A percentile compares a stretch with the other conserved stretches of the same genome.
Evolutionary conservation across 2,329 filamentous ascomycete species (phyloP).

Genomic region (Madurella mycetomatis): DNA sequence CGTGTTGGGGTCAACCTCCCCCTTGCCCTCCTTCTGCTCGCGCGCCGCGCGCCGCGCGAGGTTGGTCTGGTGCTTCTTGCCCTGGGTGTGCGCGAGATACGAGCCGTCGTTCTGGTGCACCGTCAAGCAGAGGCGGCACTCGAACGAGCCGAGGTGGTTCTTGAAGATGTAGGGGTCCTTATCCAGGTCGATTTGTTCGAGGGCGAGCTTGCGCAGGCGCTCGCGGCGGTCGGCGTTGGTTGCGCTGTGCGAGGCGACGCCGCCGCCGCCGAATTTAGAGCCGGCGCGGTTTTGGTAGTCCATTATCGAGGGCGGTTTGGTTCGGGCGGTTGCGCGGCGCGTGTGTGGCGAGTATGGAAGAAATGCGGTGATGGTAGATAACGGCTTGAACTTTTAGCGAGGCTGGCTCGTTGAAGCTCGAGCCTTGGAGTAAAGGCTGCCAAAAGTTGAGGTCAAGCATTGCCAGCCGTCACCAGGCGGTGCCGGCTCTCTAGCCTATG

Average conservation of each 20-base stretch:
- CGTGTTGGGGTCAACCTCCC: conserved; percentile 63
- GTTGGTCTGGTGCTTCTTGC: conserved; percentile 98
- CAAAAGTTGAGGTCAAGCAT: too few relatives aligned
- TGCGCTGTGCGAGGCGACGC: conserved; percentile 87
- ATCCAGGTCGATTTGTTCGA: conserved; percentile 98
- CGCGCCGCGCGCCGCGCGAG: conserved; percentile 91
- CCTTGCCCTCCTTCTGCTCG: conserved; percentile 83
- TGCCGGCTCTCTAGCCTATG: too few relatives aligned
- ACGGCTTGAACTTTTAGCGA: too few relatives aligned
- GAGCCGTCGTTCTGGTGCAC: conserved; percentile 99
- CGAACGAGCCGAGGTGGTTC: conserved; percentile 97
- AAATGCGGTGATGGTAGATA: too few relatives aligned
- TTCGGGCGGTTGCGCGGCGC: not conserved
- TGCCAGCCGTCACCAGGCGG: too few relatives aligned
- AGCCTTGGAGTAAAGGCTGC: too few relatives aligned
- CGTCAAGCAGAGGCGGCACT: conserved; percentile 93
- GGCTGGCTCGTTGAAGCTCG: too few relatives aligned
- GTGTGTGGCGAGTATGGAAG: too few relatives aligned
- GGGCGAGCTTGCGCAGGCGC: conserved; percentile 92
- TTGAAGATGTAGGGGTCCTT: conserved; percentile 99
- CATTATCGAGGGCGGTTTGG: conserved; percentile 38
- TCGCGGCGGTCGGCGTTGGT: conserved; percentile 97
- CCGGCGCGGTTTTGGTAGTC: conserved; percentile 88
- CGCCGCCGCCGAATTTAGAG: conserved; percentile 96
- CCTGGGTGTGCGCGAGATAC: conserved; percentile 97